A percentile compares a stretch with the other conserved stretches of the same genome.
These are phyloP conservation scores for Boletus rubescentipes DNA, from an alignment of 768 basidiomycete species.

Conservation along the genomic window DNA sequence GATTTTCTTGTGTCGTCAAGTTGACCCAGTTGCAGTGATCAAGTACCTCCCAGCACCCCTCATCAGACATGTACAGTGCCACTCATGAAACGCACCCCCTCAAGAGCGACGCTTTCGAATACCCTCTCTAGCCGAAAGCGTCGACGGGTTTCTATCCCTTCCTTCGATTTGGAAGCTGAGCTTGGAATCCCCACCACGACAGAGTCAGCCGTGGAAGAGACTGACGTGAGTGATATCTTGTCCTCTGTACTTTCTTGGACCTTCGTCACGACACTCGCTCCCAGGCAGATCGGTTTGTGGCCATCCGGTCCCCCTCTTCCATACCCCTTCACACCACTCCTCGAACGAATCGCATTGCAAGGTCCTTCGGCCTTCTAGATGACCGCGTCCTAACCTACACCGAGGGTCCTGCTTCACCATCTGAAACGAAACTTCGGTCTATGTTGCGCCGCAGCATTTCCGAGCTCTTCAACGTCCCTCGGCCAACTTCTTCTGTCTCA, in stretches of 20 bases:
- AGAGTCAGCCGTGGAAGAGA: constrained; percentile 26
- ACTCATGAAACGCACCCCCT: constrained; percentile 38
- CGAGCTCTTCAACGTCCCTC: constrained; percentile 43
- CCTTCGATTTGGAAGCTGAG: constrained; percentile 38
- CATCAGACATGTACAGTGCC: constrained; percentile 25
- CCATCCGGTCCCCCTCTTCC: constrained; percentile 47
- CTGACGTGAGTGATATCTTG: constrained; percentile 24
- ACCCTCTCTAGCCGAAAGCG: constrained; percentile 42
- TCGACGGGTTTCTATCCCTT: constrained; percentile 41
- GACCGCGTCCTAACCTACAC: constrained; percentile 55
- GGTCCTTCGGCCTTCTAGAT: constrained; percentile 57
- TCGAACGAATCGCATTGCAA: constrained; percentile 65
- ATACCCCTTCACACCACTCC: constrained; percentile 63
- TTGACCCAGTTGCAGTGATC: constrained; percentile 28
- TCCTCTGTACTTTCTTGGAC: not conserved
- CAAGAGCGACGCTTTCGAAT: constrained; percentile 39
- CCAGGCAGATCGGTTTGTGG: constrained; percentile 63
- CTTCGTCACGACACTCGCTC: not conserved
- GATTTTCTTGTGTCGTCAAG: constrained; percentile 3
- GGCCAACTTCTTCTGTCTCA: constrained; percentile 40
- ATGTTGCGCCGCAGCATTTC: constrained; percentile 54
- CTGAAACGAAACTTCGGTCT: constrained; percentile 42
- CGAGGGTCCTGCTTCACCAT: constrained; percentile 35
- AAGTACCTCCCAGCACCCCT: constrained; percentile 24
- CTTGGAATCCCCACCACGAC: constrained; percentile 19